Conservation (phyloP, 805 yeast species). For the Candida parachauliodes region DNA sequence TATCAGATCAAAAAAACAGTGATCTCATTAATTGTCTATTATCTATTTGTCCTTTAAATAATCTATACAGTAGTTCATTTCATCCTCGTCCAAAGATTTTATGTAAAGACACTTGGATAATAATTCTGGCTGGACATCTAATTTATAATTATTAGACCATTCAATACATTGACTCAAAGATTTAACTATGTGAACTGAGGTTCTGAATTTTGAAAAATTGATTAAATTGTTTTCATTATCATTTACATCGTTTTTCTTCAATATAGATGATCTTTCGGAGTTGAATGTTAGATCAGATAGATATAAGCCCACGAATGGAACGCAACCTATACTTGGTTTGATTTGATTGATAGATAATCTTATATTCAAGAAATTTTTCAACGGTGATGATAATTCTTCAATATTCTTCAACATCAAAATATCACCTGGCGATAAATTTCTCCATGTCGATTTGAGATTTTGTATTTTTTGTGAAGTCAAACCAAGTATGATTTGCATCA, state of each 20-base stretch:
- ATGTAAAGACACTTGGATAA: slow-evolving; percentile 82
- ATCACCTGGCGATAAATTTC: slow-evolving; percentile 67
- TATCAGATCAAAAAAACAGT: too few species aligned
- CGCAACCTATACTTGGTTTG: slow-evolving; percentile 67
- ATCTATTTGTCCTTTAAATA: background rate
- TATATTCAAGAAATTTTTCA: slow-evolving; percentile 65
- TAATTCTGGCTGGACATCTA: slow-evolving; percentile 56
- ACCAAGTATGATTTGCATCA: slow-evolving; percentile 84
- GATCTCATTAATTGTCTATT: too few species aligned
- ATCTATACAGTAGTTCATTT: slow-evolving; percentile 43
- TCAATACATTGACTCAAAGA: slow-evolving; percentile 77
- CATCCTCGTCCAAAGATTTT: slow-evolving; percentile 68
- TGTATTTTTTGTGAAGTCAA: slow-evolving; percentile 63
- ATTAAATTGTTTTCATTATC: slow-evolving; percentile 38
- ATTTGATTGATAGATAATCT: slow-evolving; percentile 60
- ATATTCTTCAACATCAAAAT: slow-evolving; percentile 60
- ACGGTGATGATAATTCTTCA: slow-evolving; percentile 70
- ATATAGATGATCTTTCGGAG: slow-evolving; percentile 54
- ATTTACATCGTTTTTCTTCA: slow-evolving; percentile 12
- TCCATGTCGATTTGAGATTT: slow-evolving; percentile 69
- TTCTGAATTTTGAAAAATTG: slow-evolving; percentile 74
- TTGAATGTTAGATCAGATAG: slow-evolving; percentile 79
- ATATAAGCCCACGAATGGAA: slow-evolving; percentile 87
- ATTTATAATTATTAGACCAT: slow-evolving; percentile 70
- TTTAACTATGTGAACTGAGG: slow-evolving; percentile 73